Conservation (phyloP, 441 rosid genomes). For the Jatropha podagrica region DNA sequence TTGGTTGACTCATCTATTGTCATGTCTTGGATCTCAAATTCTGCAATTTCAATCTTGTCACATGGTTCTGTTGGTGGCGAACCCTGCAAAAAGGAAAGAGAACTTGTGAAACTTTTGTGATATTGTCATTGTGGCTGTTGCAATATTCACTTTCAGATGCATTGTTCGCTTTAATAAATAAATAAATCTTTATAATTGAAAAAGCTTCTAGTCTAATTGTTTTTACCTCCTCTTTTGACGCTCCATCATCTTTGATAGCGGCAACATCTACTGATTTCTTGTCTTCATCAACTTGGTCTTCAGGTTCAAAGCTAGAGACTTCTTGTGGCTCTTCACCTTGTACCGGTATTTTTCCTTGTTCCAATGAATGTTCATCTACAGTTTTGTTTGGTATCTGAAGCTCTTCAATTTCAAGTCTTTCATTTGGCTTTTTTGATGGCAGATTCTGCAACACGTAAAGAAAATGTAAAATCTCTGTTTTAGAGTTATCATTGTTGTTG, state of each 20-base stretch:
- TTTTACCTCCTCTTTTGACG: not conserved
- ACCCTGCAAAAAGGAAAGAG: not conserved
- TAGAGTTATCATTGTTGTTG: not conserved
- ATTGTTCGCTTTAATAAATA: not conserved
- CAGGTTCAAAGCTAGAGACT: conserved; percentile 24
- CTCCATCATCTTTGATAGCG: not conserved
- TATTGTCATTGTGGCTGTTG: not conserved
- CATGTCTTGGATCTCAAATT: conserved; percentile 25
- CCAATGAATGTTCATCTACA: conserved; percentile 18
- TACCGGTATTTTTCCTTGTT: conserved; percentile 22
- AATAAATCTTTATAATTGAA: not conserved
- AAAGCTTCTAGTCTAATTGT: not conserved
- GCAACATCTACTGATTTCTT: conserved; percentile 6
- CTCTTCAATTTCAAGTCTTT: conserved; percentile 21
- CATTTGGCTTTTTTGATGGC: conserved; percentile 21
- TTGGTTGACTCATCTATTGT: conserved; percentile 19
- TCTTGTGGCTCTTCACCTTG: conserved; percentile 19
- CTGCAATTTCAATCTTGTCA: conserved; percentile 11
- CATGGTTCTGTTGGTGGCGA: not conserved
- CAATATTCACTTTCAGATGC: not conserved
- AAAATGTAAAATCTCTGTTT: not conserved
- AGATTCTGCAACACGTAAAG: conserved; percentile 20
- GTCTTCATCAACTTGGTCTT: conserved; percentile 27
- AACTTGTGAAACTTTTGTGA: not conserved
- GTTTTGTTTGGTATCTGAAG: conserved; percentile 24